Conservation (phyloP, 352 stramenopile species). For the Blastocystis sp. region DNA sequence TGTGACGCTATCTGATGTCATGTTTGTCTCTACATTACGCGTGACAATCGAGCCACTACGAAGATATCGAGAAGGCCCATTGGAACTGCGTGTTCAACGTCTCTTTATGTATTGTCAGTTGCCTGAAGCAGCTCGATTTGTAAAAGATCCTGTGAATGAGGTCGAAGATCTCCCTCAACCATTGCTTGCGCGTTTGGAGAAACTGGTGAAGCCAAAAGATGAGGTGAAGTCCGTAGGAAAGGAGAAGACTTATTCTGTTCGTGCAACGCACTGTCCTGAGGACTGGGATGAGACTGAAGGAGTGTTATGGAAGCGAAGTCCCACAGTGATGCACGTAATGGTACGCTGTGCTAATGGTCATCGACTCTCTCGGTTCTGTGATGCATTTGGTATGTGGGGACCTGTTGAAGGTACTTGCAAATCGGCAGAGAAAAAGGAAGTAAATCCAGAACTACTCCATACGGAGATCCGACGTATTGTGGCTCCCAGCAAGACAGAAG, state of each 20-base stretch:
- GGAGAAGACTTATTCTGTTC: not conserved
- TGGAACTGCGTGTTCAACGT: not conserved
- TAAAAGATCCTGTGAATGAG: not conserved
- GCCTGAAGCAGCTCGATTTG: not conserved
- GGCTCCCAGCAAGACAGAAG: not conserved
- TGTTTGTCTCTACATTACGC: not conserved
- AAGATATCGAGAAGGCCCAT: not conserved
- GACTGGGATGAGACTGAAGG: not conserved
- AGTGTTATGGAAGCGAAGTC: not conserved
- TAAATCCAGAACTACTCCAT: not conserved
- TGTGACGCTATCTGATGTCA: not conserved
- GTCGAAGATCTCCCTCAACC: not conserved
- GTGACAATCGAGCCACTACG: not conserved
- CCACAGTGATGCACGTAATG: not conserved
- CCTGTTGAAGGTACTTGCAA: not conserved
- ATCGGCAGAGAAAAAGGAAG: not conserved
- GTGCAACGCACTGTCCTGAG: not conserved
- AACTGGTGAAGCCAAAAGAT: not conserved
- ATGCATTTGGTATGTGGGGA: not conserved
- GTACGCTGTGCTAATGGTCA: not conserved
- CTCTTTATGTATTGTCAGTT: not conserved
- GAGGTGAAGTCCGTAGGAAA: not conserved
- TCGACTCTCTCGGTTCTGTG: constrained; percentile 11
- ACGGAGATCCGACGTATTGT: not conserved
- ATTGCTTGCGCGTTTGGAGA: not conserved